Base-by-base conservation (phyloP, 352 stramenopile genomes). In the Globisporangium nodosum region DNA sequence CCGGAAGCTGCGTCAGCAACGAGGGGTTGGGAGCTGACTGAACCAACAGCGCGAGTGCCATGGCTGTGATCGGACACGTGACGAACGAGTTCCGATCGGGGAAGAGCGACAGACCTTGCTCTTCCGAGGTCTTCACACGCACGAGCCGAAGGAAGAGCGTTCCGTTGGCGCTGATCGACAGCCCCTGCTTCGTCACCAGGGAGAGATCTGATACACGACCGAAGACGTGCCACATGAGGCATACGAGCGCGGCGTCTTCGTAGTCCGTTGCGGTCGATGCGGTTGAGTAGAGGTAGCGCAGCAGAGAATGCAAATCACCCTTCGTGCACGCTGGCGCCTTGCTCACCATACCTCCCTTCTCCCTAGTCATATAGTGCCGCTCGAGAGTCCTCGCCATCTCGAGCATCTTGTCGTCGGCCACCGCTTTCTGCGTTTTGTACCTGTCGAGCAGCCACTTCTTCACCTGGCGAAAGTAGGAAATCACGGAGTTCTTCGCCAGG, bases 311-410 rank as follows among this genome's bases (percentile, higher is more conserved):
- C 40, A 70, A 94, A 49, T 90, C 75, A 50, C 80, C 73, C 70
- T 65, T 81, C 20, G 78, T 71, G 40, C 68, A 81, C 50, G 64
- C 70, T 49, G 80, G 66, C 55, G 49, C 71, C 67, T 83, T 85
- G 54, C 54, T 63, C 52, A 68, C 57, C 66, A 73, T 74, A 20
- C 24, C 67, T 12, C 35, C 21, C 33, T 37, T 37, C 33, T 54
- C 27, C 7, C 20, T 31, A 11, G 6, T 48, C n/a, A 70, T 24
- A 35, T 54, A 75, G 12, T 55, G n/a, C 35, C 31, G 39, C 35
- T 48, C 50, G 6, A 55, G 35, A 18, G 50, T 37, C 6, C 11
- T 45, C 11, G 50, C 7, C 35, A 46, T 21, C 35, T 35, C n/a
- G 0, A 49, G n/a, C 3, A 56, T 20, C 35, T 48, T 49, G 20